Conservation (phyloP, 2,329 filamentous ascomycete species). For the Fusarium decemcellulare region DNA sequence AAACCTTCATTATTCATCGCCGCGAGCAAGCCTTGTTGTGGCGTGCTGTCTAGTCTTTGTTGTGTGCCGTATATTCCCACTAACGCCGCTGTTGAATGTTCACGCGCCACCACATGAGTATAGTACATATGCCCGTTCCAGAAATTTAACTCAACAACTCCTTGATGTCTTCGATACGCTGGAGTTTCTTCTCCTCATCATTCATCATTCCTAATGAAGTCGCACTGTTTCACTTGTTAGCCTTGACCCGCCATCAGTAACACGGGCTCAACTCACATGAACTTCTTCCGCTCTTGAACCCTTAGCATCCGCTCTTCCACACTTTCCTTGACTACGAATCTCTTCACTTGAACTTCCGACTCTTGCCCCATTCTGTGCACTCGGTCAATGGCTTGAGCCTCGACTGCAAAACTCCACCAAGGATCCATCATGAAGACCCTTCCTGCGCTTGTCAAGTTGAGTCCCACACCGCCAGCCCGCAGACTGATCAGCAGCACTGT, state of each 20-base stretch:
- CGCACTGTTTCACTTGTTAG: slow-evolving; percentile 70
- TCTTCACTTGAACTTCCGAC: slow-evolving; percentile 84
- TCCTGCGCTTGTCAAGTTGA: slow-evolving; percentile 91
- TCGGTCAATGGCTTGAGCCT: slow-evolving; percentile 97
- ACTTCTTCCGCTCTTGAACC: slow-evolving; percentile 96
- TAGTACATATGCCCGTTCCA: neutral
- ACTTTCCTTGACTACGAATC: slow-evolving; percentile 91
- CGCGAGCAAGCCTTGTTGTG: slow-evolving; percentile 16
- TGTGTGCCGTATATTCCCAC: slow-evolving; percentile 20
- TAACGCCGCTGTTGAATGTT: slow-evolving; percentile 35
- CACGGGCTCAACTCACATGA: slow-evolving; percentile 75
- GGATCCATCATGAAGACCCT: slow-evolving; percentile 99
- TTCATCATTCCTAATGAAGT: slow-evolving; percentile 94
- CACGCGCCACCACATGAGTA: neutral
- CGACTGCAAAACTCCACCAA: slow-evolving; percentile 98
- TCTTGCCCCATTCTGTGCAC: slow-evolving; percentile 98
- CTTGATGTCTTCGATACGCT: slow-evolving; percentile 94
- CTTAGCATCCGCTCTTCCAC: slow-evolving; percentile 96
- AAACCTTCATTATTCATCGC: slow-evolving; percentile 23
- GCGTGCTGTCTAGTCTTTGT: slow-evolving; percentile 15
- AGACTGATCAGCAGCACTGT: slow-evolving; percentile 86
- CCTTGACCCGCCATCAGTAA: slow-evolving; percentile 14
- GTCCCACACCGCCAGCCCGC: slow-evolving; percentile 90
- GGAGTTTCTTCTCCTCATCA: slow-evolving; percentile 91
- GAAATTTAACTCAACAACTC: slow-evolving; percentile 78